Base-by-base conservation (phyloP, 2,329 filamentous ascomycete genomes). In the Colletotrichum sp. region DNA sequence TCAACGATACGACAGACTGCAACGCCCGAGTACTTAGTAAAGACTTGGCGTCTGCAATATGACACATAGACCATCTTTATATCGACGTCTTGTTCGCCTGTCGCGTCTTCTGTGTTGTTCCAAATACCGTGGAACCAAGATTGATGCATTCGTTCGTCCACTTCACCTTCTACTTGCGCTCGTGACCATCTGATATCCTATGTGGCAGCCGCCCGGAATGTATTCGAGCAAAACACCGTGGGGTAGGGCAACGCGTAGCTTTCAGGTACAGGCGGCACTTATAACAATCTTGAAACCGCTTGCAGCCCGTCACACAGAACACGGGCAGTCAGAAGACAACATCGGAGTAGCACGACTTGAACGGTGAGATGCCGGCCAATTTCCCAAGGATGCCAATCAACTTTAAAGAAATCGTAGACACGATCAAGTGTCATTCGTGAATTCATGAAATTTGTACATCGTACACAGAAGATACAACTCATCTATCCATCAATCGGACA, bases 401-500 rank as follows among this genome's bases (percentile, higher is more conserved):
- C 16, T 9, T 24, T 8, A 26, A 30, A 55, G 44, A 66, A 55
- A 24, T 8, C 21, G 13, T 18, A 15, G 30, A 18, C 21, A 26
- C 18, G 59, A 34, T 28, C 34, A 21, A 30, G 9, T 68, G n/a
- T 55, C 67, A 60, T 69, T 78, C 75, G 52, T 77, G 69, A 75
- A 75, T 62, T 78, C 75, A 52, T 77, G 30, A 69, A 69, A 75
- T 75, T 78, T 77, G 60, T 77, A 78, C 68, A 75, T 66, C 49
- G 49, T 75, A 70, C 69, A 71, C 69, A 66, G 52, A 72, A 71
- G 55, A 55, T 76, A 71, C 67, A 71, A 55, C 67, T 67, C 68
- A 44, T 72, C 76, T 82, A 91, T 70, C 89, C 90, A 80, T 92
- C 90, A 80, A 92, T 88, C 12, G 90, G 90, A 81, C 90, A 92